Conservation (phyloP, 1,284 basidiomycete species). For the Meripilus lineatus region DNA sequence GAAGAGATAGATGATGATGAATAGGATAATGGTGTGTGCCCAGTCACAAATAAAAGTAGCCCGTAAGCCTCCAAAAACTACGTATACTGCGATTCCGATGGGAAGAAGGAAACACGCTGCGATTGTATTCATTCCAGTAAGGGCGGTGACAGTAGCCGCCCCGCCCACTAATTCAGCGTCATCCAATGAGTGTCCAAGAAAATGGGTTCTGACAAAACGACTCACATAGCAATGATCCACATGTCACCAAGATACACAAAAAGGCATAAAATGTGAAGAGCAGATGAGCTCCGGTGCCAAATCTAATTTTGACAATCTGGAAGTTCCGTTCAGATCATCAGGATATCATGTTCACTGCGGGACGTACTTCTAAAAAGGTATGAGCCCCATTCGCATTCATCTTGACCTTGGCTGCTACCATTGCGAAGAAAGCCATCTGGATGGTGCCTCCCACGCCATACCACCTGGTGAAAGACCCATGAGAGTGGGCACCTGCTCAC, state of each 20-base stretch:
- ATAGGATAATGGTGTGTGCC: conserved; percentile 43
- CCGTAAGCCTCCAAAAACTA: conserved; percentile 47
- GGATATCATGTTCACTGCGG: background rate
- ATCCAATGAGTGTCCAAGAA: background rate
- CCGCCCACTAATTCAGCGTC: no score
- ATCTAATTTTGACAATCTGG: conserved; percentile 64
- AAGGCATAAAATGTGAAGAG: conserved; percentile 79
- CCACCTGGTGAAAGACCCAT: no score
- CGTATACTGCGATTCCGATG: conserved; percentile 39
- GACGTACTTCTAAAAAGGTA: conserved; percentile 46
- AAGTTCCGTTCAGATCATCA: background rate
- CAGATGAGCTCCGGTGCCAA: conserved; percentile 71
- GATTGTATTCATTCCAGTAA: conserved; percentile 82
- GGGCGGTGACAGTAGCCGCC: conserved; percentile 69
- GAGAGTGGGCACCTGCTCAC: no score
- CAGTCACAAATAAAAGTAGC: conserved; percentile 53
- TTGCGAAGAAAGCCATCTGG: conserved; percentile 68
- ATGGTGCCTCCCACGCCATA: conserved; percentile 61
- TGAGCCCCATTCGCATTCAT: conserved; percentile 60
- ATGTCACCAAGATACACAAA: conserved; percentile 77
- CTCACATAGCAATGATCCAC: conserved; percentile 45
- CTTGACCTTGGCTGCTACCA: conserved; percentile 72
- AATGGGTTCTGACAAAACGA: conserved; percentile 25
- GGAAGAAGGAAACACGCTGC: conserved; percentile 80
- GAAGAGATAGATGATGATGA: conserved; percentile 45